Percentiles rank a stretch among this genome's conserved stretches.
Conservation (phyloP, 495 filamentous ascomycete genomes). For the Cercophora sp. region DNA sequence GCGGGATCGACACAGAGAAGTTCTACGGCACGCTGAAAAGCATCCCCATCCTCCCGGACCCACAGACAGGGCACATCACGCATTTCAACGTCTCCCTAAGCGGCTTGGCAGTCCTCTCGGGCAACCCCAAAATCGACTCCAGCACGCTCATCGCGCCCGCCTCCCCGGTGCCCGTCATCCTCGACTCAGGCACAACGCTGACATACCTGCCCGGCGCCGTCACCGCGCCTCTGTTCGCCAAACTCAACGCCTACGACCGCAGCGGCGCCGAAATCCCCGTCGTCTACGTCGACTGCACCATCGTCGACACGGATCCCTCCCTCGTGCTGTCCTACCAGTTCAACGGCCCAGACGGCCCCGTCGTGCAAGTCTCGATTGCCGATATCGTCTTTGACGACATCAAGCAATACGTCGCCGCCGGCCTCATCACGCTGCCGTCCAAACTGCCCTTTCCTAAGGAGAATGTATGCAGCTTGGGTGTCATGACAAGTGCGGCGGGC, state of each 20-base stretch:
- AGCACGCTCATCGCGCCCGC: constrained; percentile 36
- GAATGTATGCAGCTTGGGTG: constrained; percentile 63
- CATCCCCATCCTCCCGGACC: constrained; percentile 58
- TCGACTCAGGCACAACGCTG: constrained; percentile 81
- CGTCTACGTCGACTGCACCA: constrained; percentile 62
- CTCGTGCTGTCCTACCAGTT: constrained; percentile 66
- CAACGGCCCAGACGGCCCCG: constrained; percentile 49
- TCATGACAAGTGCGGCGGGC: constrained; percentile 58
- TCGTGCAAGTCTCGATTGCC: constrained; percentile 66
- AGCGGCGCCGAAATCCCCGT: constrained; percentile 30
- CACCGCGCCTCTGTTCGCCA: constrained; percentile 55
- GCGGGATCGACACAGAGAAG: constrained; percentile 79
- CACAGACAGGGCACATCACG: constrained; percentile 38
- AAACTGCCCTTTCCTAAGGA: constrained; percentile 35
- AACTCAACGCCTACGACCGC: constrained; percentile 57
- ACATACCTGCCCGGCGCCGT: constrained; percentile 73
- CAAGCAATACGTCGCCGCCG: constrained; percentile 21
- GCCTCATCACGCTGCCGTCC: constrained; percentile 11
- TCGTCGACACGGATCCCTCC: constrained; percentile 45
- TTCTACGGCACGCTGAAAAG: constrained; percentile 67
- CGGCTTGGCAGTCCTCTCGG: constrained; percentile 30
- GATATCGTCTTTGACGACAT: constrained; percentile 67
- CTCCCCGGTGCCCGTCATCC: constrained; percentile 60
- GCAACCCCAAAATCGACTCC: constrained; percentile 36
- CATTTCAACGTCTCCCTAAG: constrained; percentile 74